Evolutionary conservation across 208 protist genomes (phyloP), one percentile per base, ranked within the genome.

Genomic region (Naegleria lovaniensis): DNA sequence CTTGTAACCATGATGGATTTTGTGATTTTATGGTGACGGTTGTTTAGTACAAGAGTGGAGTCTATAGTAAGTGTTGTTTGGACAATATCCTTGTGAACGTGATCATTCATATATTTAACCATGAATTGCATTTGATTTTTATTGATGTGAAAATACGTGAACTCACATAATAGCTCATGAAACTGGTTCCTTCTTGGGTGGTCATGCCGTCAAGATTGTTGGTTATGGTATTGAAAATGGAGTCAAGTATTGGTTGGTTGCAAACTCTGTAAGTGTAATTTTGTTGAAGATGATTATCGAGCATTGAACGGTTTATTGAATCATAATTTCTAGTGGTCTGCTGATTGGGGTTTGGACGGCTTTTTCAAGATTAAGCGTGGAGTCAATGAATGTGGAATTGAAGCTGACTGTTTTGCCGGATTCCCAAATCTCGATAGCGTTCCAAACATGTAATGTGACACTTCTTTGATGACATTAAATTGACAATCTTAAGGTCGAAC

Each of bases 161-260:
- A 48, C 43, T 48, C 43, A 48, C 43, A 48, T 9, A 48, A 48
- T 7, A 48, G 36, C 39, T 52, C 95, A 97, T 94, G 93, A 93
- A 76, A 93, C 92, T 75, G 95, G 95, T 84, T 40, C 90, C 0
- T 83, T 83, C 76, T 93, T 96, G 88, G 96, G 96, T 87, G 96
- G 95, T 83, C 97, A 97, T 91, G 96, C 96, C 39, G 95, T 98
- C 92, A 92, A 94, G 76, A 91, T 98, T 88, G 93, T 97, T 86
- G 96, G 96, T 86, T 98, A 95, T 95, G 96, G 96, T 84, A 91
- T 88, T 58, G 85, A 88, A 19, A 39, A 16, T 58, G 95, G 94
- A 51, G 85, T 93, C 38, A 90, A 92, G 87, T 98, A 98, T 94
- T 98, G 97, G 97, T 95, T 95, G 89, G 94, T 98, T 91, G 95